A percentile compares a stretch with the other conserved stretches of the same genome.
Evolutionary conservation across 257 asterid species (phyloP).

Genomic region (Perilla frutescens): DNA sequence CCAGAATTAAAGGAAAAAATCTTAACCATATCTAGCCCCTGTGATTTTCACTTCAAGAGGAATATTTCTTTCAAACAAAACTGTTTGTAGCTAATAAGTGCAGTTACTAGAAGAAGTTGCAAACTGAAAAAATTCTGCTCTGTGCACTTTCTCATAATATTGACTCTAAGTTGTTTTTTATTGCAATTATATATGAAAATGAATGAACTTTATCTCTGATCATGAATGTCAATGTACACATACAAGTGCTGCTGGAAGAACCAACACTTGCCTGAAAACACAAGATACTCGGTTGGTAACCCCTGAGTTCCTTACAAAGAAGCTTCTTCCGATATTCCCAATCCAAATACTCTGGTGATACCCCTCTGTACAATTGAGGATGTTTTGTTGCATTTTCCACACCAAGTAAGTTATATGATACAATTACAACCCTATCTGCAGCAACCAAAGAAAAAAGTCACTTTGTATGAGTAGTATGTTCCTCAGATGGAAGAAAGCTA

Average conservation of each 20-base stretch:
- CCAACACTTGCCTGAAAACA: slow-evolving; percentile 73
- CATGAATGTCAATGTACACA: not conserved
- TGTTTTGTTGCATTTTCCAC: slow-evolving; percentile 71
- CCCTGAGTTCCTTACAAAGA: slow-evolving; percentile 60
- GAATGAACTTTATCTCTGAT: slow-evolving; percentile 13
- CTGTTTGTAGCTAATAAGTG: not conserved
- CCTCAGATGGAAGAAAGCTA: slow-evolving; percentile 11
- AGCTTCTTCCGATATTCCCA: slow-evolving; percentile 77
- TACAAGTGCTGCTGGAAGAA: slow-evolving; percentile 25
- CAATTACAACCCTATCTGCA: slow-evolving; percentile 68
- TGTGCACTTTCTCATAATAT: slow-evolving; percentile 1
- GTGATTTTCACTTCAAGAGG: slow-evolving; percentile 13
- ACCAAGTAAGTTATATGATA: slow-evolving; percentile 84
- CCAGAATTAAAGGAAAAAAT: slow-evolving; percentile 14
- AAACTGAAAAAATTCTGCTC: slow-evolving; percentile 8
- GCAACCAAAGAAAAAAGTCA: slow-evolving; percentile 9
- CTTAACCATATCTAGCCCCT: slow-evolving; percentile 20
- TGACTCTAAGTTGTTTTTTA: not conserved
- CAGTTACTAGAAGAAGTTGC: slow-evolving; percentile 9
- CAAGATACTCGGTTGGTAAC: slow-evolving; percentile 65
- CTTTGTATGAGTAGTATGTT: not conserved
- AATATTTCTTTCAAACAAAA: slow-evolving; percentile 14
- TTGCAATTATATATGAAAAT: not conserved
- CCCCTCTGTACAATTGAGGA: slow-evolving; percentile 61
- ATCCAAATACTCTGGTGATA: slow-evolving; percentile 55